Evolutionary conservation across 805 yeast genomes (phyloP), one percentile per base, ranked within the genome.

Genomic region (Danielia oregonensis): DNA sequence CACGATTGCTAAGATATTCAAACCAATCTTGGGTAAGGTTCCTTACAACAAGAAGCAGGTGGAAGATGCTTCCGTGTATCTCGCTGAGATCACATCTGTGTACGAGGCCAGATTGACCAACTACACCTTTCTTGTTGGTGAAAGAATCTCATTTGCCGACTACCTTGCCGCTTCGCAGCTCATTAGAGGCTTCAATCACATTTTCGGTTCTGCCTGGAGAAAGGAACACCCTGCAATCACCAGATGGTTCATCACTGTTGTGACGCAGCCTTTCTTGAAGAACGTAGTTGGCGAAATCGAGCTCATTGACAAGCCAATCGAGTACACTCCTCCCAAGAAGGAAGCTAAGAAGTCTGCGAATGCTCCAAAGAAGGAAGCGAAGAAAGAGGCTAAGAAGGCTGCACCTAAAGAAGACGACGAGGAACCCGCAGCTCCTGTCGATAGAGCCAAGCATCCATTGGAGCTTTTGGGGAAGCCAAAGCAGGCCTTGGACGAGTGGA

Each of bases 401-500:
- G 55, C 48, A 19, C 61, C 49, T 24, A 44, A 43, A 11, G 56
- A 54, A 33, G 61, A 57, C 23, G 65, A 51, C 18, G 68, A 50
- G 17, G n/a, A n/a, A n/a, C n/a, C n/a, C n/a, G n/a, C n/a, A n/a
- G 51, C 48, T 35, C 68, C 75, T 33, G 72, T 68, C 45, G 75
- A 70, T 74, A 86, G 85, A 72, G 76, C 88, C 50, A 84, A 83
- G 68, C 97, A 91, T 72, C 97, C 97, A 59, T 78, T 89, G 63
- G 94, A 79, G 63, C 70, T 73, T 40, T 78, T 91, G 47, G 94
- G 93, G 54, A 82, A 77, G 61, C 63, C 86, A 42, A 70, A 73
- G 51, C 70, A 80, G 52, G 68, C 78, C 43, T 55, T 91, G 46
- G 97, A 91, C 61, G 93, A 86, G 68, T 89, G 96, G 94, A 93